Evolutionary conservation across 257 asterid species (phyloP).

Genomic region (Solanum acaule): DNA sequence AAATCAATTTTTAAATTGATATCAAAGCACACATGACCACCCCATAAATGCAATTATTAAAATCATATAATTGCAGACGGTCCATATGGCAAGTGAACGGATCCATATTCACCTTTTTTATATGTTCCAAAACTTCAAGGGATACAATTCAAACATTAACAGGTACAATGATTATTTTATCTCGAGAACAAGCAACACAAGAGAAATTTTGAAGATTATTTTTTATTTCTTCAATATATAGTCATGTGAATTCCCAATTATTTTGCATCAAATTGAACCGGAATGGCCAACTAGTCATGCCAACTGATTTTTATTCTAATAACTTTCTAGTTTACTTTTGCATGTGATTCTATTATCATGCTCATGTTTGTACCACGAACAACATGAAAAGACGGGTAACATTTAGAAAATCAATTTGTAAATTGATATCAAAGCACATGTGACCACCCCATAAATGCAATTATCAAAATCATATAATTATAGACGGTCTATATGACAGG

Average conservation of each 20-base stretch:
- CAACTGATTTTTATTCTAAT: background rate
- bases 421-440: background rate
- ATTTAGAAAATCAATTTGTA: too few relatives aligned
- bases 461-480: too few relatives aligned
- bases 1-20: background rate
- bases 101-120: background rate
- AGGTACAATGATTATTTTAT: background rate
- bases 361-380: too few relatives aligned
- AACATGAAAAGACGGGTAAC: too few relatives aligned
- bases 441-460: too few relatives aligned
- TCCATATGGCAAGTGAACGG: background rate
- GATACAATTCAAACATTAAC: background rate
- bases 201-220: background rate
- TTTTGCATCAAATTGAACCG: background rate
- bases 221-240: background rate
- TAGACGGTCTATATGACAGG: too few relatives aligned
- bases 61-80: too few relatives aligned
- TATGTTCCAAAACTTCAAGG: background rate
- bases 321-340: background rate
- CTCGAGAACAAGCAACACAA: background rate
- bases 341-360: background rate
- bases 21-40: background rate
- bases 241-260: background rate
- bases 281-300: background rate
- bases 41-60: background rate